Percentiles rank a stretch among this genome's conserved stretches.
These are phyloP conservation scores for Actinomortierella wolfii DNA, from an alignment of 371 early-diverging fungal genomes.

Conservation along the genomic window DNA sequence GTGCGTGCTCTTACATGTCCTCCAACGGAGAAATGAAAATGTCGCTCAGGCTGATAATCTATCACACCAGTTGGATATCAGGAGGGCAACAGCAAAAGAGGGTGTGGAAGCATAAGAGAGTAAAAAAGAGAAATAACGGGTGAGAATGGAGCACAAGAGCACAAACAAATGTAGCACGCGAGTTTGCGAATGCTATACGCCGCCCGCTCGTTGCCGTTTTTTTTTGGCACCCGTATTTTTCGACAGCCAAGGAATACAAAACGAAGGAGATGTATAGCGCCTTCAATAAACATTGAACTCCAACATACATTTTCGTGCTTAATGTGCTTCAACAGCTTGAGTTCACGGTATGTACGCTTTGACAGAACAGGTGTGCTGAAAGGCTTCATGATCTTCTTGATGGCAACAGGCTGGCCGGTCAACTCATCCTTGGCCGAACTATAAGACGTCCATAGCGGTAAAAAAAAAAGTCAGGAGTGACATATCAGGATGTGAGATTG, in stretches of 20 bases:
- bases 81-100: not conserved
- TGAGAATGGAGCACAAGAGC: not conserved
- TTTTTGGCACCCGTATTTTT: too few species aligned
- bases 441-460: constrained; percentile 2
- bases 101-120: not conserved
- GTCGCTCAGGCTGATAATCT: constrained; percentile 86
- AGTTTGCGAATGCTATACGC: not conserved
- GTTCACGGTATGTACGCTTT: constrained; percentile 93
- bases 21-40: constrained; percentile 92
- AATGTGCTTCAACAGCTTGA: constrained; percentile 88
- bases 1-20: constrained; percentile 80
- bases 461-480: not conserved
- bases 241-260: not conserved
- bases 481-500: too few species aligned
- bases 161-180: not conserved
- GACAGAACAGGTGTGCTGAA: constrained; percentile 91
- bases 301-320: constrained; percentile 81
- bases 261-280: too few species aligned
- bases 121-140: not conserved
- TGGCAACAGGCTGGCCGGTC: constrained; percentile 84
- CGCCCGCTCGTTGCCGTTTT: not conserved
- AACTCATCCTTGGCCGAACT: constrained; percentile 90
- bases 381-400: constrained; percentile 95
- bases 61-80: not conserved
- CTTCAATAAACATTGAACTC: too few species aligned